Evolutionary conservation across 768 basidiomycete genomes (phyloP).

Genomic region (Boletus rufocinnamomeus): DNA sequence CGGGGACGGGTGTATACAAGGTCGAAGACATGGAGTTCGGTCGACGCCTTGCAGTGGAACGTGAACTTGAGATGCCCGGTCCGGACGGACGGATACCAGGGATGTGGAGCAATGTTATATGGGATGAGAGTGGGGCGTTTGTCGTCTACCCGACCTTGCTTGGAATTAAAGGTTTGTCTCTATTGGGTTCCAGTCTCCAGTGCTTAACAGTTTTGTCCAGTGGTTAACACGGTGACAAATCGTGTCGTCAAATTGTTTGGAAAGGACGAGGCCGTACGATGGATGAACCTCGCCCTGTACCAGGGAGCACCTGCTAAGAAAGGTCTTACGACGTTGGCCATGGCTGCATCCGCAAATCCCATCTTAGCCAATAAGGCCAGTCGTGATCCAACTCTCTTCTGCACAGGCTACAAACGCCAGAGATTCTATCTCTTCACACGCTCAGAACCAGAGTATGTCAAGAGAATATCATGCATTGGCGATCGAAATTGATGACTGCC

Average conservation of each 20-base stretch:
- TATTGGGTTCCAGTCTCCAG: background rate
- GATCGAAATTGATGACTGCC: background rate
- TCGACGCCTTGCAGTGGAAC: slow-evolving; percentile 88
- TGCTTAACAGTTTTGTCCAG: slow-evolving; percentile 40
- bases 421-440: slow-evolving; percentile 96
- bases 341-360: slow-evolving; percentile 96
- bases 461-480: background rate
- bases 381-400: slow-evolving; percentile 90
- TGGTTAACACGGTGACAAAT: slow-evolving; percentile 94
- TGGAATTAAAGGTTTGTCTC: slow-evolving; percentile 83
- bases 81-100: slow-evolving; percentile 72
- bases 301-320: slow-evolving; percentile 94
- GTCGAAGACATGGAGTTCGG: slow-evolving; percentile 99
- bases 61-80: slow-evolving; percentile 84
- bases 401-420: slow-evolving; percentile 89
- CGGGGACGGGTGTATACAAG: slow-evolving; percentile 87
- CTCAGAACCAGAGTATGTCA: slow-evolving; percentile 83
- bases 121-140: slow-evolving; percentile 98
- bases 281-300: slow-evolving; percentile 85
- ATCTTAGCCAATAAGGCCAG: slow-evolving; percentile 82
- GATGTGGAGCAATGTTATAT: slow-evolving; percentile 86
- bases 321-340: slow-evolving; percentile 82
- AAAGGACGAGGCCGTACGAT: slow-evolving; percentile 91
- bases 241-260: slow-evolving; percentile 86
- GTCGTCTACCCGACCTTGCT: slow-evolving; percentile 90